These are phyloP conservation scores for Candida michaelii DNA, from an alignment of 805 yeast species.

Conservation along the genomic window DNA sequence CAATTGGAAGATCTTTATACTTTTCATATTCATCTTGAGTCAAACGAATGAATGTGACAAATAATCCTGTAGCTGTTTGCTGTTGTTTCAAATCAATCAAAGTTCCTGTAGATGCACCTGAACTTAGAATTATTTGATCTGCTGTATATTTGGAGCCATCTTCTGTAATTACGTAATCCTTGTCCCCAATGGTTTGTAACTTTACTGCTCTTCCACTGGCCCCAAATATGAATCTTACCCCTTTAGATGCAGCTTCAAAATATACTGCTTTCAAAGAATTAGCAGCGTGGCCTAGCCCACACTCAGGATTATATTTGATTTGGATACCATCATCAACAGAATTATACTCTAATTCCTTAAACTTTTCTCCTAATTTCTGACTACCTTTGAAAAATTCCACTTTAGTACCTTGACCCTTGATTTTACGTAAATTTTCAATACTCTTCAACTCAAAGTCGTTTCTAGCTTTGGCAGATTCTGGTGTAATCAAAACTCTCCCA, in stretches of 20 bases:
- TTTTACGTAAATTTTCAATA: slow-evolving; percentile 28
- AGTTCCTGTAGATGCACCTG: slow-evolving; percentile 39
- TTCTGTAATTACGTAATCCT: slow-evolving; percentile 20
- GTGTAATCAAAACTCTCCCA: slow-evolving; percentile 43
- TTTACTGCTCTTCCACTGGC: slow-evolving; percentile 12
- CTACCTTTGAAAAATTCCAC: slow-evolving; percentile 27
- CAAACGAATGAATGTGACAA: slow-evolving; percentile 37
- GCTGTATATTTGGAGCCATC: slow-evolving; percentile 30
- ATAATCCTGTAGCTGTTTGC: slow-evolving; percentile 36
- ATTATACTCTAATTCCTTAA: slow-evolving; percentile 19
- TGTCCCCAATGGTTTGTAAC: slow-evolving; percentile 10
- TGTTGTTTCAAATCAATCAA: slow-evolving; percentile 29
- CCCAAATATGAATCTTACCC: slow-evolving; percentile 18
- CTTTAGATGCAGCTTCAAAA: slow-evolving; percentile 10
- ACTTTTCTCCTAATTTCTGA: slow-evolving; percentile 21
- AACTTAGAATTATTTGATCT: slow-evolving; percentile 31
- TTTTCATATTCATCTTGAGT: slow-evolving; percentile 32
- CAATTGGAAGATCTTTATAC: slow-evolving; percentile 40
- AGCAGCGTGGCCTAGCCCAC: slow-evolving; percentile 45
- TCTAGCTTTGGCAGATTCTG: slow-evolving; percentile 29
- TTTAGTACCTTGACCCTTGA: slow-evolving; percentile 22
- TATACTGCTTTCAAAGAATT: slow-evolving; percentile 34
- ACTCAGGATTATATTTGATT: slow-evolving; percentile 34
- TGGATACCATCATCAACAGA: slow-evolving; percentile 14
- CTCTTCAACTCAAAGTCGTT: slow-evolving; percentile 37